phyloP scores from a whole-genome alignment of 805 yeast genomes.

The Metschnikowia similis region DNA sequence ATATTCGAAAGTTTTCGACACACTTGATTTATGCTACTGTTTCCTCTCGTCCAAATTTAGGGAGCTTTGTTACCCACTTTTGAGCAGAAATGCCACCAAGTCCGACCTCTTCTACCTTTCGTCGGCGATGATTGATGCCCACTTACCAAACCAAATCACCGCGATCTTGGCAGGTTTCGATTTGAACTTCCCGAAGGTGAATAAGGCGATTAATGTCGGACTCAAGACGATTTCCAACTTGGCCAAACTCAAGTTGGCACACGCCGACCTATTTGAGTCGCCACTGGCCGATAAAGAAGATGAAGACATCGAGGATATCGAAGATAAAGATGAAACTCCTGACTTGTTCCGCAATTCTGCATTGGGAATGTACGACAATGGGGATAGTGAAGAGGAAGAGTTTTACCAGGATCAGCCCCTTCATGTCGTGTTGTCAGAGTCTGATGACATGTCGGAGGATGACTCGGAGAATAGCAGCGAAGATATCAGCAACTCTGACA shows the following conservation, averaged over 20 bases:
- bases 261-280: slow-evolving; percentile 55
- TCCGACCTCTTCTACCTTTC: slow-evolving; percentile 64
- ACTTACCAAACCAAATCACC: slow-evolving; percentile 54
- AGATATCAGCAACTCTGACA: slow-evolving; percentile 24
- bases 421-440: slow-evolving; percentile 35
- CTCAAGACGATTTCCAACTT: slow-evolving; percentile 56
- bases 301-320: slow-evolving; percentile 47
- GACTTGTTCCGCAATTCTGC: slow-evolving; percentile 86
- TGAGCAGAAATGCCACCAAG: slow-evolving; percentile 45
- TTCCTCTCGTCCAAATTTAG: slow-evolving; percentile 41
- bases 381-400: slow-evolving; percentile 59
- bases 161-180: slow-evolving; percentile 62
- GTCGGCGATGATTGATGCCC: slow-evolving; percentile 64
- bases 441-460: slow-evolving; percentile 23
- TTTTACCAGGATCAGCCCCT: slow-evolving; percentile 32
- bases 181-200: slow-evolving; percentile 65
- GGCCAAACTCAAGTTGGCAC: slow-evolving; percentile 53
- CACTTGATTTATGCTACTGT: slow-evolving; percentile 47
- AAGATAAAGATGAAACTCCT: slow-evolving; percentile 67
- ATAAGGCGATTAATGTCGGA: slow-evolving; percentile 52
- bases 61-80: slow-evolving; percentile 39
- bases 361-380: slow-evolving; percentile 89
- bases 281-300: slow-evolving; percentile 46
- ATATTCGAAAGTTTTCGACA: slow-evolving; percentile 53
- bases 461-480: slow-evolving; percentile 21